Base-by-base conservation (phyloP, 257 asterid genomes). In the Solanum medicagineum region DNA sequence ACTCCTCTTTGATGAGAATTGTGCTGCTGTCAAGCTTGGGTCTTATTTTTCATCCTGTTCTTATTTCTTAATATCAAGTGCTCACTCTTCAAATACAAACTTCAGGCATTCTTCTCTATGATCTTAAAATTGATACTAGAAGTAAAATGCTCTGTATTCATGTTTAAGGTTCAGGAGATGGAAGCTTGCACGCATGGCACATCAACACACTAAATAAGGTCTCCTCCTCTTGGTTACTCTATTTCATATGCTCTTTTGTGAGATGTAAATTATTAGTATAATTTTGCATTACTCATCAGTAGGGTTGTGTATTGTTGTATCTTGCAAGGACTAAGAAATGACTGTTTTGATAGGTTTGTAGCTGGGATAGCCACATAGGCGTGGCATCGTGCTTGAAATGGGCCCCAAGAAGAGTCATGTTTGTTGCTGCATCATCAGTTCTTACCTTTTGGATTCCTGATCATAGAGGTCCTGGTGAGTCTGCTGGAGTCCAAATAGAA, bases 381-480 rank as follows among this genome's bases (percentile, higher is more conserved):
- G 92, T 90, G 22, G 86, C 95, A 7, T 85, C 95, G 22, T 94
- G 98, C 90, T 87, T 97, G 83, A 97, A 87, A 88, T 97, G 99
- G 99, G 98, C 98, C 8, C 98, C 98, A 4, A 94, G 95, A 20
- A 90, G 98, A 81, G 93, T 87, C 26, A 93, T 95, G 98, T 93
- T 97, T 85, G 99, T 89, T 53, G 98, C 98, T 81, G 92, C 99
- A 62, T 88, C 98, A 7, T 93, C 98, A 0, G 95, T 91, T 45
- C 97, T 95, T 51, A 92, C 97, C 80, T 92, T 97, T 82, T 97
- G 99, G 99, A 94, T 95, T 75, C 98, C 98, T 0, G 89, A 88
- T 42, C 89, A 91, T 53, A 84, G 90, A 11, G 87, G 91, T 56
- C 53, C 88, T 26, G 70, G 57, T 11, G 54, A 24, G 5, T 93